Evolutionary conservation across 108 stramenopile species (phyloP), one percentile per base, ranked within the genome.

Genomic region (Craspedostauros australis): DNA sequence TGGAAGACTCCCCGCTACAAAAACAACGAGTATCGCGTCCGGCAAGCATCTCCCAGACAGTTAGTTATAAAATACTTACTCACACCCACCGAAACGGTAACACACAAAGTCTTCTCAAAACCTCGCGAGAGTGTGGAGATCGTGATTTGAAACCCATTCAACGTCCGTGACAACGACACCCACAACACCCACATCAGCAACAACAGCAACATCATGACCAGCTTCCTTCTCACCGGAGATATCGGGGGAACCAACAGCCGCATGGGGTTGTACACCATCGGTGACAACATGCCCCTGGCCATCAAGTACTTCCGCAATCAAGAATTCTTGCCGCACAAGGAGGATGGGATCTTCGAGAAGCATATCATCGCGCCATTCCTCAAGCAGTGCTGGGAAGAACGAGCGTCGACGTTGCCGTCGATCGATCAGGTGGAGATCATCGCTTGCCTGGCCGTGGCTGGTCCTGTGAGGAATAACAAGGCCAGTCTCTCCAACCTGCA

Each of bases 241-340:
- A 77, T 92, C 28, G 95, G 95, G 33, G 95, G 95, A 24, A 96
- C 95, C 40, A 94, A 93, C 68, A 79, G 84, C 25, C 74, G 95
- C 20, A 74, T 96, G 60, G 69, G 75, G 9, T 53, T 93, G 14
- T 80, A 84, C 54, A 50, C 54, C 45, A 60, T 66, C 5, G 72
- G 58, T 1, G 42, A 49, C 32, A 65, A 42, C 8, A 68, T 57
- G 24, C 73, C 79, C 12, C 57, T 85, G 28, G 39, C 54, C 21
- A 68, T 61, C 47, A 68, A 82, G 25, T 43, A 51, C 28, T 88
- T 78, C 54, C 57, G 73, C 26, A 88, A 88, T 42, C 58, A 72
- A 50, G 66, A 72, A 9, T 60, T 52, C 15, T 46, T 85, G 6
- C 40, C 63, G 11, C 50, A 40, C 28, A 61, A 66, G 36, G 30